These are phyloP conservation scores for Lodderomyces jiufengensis DNA, from an alignment of 1,139 yeast genomes.

Conservation along the genomic window DNA sequence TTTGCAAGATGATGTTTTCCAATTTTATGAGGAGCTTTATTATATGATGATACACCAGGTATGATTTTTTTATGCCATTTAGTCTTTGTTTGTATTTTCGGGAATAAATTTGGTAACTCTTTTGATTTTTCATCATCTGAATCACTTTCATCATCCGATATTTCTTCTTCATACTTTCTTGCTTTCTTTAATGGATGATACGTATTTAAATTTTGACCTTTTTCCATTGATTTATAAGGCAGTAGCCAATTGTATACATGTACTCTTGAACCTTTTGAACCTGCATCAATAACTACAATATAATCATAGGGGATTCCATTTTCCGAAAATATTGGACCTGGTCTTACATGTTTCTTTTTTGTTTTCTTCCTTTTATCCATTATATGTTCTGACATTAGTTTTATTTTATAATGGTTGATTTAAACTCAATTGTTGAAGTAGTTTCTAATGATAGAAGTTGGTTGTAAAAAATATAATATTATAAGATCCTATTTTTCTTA, in stretches of 20 bases:
- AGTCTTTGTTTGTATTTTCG: conserved; percentile 41
- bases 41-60: conserved; percentile 68
- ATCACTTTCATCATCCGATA: conserved; percentile 16
- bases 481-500: too few species aligned
- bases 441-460: background rate
- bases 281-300: conserved; percentile 75
- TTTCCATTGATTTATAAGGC: conserved; percentile 32
- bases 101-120: conserved; percentile 21
- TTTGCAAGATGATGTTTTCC: conserved; percentile 58
- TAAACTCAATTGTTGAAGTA: too few species aligned
- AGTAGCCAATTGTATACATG: conserved; percentile 70
- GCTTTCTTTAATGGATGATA: conserved; percentile 8
- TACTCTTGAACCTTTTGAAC: conserved; percentile 77
- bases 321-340: conserved; percentile 31
- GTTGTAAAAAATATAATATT: too few species aligned
- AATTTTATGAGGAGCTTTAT: conserved; percentile 46
- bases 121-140: conserved; percentile 8
- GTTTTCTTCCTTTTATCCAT: conserved; percentile 3
- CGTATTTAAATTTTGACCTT: conserved; percentile 18
- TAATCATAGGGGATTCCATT: conserved; percentile 58
- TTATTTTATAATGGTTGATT: too few species aligned
- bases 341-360: conserved; percentile 9
- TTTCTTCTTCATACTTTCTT: conserved; percentile 15
- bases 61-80: conserved; percentile 59
- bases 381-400: too few species aligned